A percentile compares a stretch with the other conserved stretches of the same genome.
These are phyloP conservation scores for Coemansia aciculifera DNA, from an alignment of 192 early-diverging fungal species.

Conservation along the genomic window DNA sequence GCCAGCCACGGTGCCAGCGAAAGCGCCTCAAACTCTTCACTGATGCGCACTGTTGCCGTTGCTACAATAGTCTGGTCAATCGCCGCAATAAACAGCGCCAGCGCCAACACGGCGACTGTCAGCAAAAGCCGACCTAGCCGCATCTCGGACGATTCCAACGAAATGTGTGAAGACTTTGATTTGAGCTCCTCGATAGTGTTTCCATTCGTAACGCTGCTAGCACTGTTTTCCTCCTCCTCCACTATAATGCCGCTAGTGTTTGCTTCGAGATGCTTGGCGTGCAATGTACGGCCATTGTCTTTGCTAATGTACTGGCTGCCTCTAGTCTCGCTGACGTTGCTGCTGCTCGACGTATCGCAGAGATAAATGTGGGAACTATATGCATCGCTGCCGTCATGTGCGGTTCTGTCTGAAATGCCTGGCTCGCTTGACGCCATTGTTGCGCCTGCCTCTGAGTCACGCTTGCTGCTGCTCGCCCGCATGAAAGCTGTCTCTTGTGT, in stretches of 20 bases:
- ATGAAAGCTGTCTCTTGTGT: background rate
- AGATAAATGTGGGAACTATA: background rate
- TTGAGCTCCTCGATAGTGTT: conserved; percentile 6
- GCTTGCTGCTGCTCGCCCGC: conserved; percentile 1
- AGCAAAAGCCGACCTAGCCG: conserved; percentile 29
- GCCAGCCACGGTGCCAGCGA: conserved; percentile 78
- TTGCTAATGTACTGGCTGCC: background rate
- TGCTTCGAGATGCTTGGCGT: conserved; percentile 12
- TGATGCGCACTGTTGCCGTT: conserved; percentile 67
- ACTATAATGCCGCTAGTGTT: background rate
- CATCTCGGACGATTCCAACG: conserved; percentile 17
- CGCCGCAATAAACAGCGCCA: conserved; percentile 65
- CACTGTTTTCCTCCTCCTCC: background rate
- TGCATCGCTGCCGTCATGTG: conserved; percentile 6
- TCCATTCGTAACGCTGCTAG: background rate
- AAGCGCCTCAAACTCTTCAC: conserved; percentile 60
- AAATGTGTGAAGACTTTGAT: background rate
- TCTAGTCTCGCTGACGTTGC: conserved; percentile 7
- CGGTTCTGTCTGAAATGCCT: conserved; percentile 13
- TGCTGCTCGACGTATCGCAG: conserved; percentile 2
- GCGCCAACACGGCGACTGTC: conserved; percentile 35
- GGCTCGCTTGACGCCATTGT: conserved; percentile 4
- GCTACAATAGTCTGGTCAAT: conserved; percentile 78
- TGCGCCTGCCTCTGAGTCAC: conserved; percentile 1
- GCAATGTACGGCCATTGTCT: background rate